Conservation (phyloP, 2,329 filamentous ascomycete species). For the Eutypella sp. region DNA sequence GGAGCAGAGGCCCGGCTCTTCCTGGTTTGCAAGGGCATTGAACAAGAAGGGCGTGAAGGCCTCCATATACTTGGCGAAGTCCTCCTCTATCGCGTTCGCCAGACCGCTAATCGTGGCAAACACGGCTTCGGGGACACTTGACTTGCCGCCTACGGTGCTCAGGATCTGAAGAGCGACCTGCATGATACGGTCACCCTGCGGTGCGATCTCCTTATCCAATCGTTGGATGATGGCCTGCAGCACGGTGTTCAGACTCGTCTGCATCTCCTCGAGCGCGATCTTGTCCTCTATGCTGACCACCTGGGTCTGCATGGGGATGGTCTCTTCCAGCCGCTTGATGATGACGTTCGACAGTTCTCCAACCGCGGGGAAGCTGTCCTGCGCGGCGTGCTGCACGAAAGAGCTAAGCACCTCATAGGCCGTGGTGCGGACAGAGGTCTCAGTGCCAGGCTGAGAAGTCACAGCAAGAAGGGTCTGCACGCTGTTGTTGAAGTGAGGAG, state of each 20-base stretch:
- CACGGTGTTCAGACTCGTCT: slow-evolving; percentile 89
- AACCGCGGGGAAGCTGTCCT: slow-evolving; percentile 76
- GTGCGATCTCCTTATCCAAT: slow-evolving; percentile 83
- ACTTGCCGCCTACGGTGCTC: slow-evolving; percentile 72
- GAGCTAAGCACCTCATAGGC: slow-evolving; percentile 96
- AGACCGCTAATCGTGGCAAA: slow-evolving; percentile 92
- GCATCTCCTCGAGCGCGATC: slow-evolving; percentile 94
- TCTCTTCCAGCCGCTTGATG: slow-evolving; percentile 85
- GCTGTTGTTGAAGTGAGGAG: slow-evolving; percentile 88
- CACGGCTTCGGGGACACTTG: slow-evolving; percentile 87
- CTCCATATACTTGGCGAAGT: slow-evolving; percentile 97
- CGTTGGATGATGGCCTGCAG: slow-evolving; percentile 87
- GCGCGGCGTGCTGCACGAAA: slow-evolving; percentile 86
- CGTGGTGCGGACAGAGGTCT: slow-evolving; percentile 86
- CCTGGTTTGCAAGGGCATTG: slow-evolving; percentile 90
- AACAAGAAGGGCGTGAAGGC: slow-evolving; percentile 88
- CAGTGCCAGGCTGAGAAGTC: slow-evolving; percentile 75
- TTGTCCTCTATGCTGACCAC: slow-evolving; percentile 96
- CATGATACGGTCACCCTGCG: slow-evolving; percentile 93
- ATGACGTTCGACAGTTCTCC: slow-evolving; percentile 82
- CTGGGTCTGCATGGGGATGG: slow-evolving; percentile 82
- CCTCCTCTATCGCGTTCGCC: slow-evolving; percentile 83
- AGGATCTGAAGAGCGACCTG: slow-evolving; percentile 78
- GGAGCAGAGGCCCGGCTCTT: slow-evolving; percentile 88
- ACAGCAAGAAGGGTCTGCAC: slow-evolving; percentile 79